Evolutionary conservation across 768 basidiomycete genomes (phyloP), one percentile per base, ranked within the genome.

Genomic region (Cystobasidium tubakii): DNA sequence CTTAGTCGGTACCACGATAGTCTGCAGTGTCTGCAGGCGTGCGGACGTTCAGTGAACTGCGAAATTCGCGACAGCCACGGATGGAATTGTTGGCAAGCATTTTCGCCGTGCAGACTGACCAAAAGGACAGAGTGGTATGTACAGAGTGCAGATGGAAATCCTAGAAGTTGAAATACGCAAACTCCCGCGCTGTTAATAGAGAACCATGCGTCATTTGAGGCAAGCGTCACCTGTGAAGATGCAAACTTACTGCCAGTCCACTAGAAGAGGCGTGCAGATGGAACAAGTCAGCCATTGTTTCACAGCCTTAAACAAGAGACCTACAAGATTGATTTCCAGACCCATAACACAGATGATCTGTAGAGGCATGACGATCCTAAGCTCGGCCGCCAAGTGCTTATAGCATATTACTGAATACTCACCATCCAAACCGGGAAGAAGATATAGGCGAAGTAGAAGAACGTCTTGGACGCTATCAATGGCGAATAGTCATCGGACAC

Each of bases 361-460:
- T 33, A 42, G 17, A 36, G 10, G 2, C 39, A 42, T 10, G 39
- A 27, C 25, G 27, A 60, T n/a, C n/a, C 10, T 60, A 9, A 60
- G 57, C 15, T 3, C 4, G 13, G 29, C 27, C 13, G 10, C 17
- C 12, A 7, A 60, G 27, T 31, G 10, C 12, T 12, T 12, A 60
- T 29, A n/a, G 29, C 10, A 46, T 46, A 7, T 23, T n/a, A n/a
- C n/a, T 50, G 7, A 12, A 15, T 12, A 72, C 44, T 42, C 62
- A 74, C 67, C 46, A 71, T 36, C 34, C 36, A 34, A 25, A 21
- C 31, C 36, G 66, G 74, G 31, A 75, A 75, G 71, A 75, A 63
- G 39, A 46, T 60, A 46, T 74, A 75, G 10, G 71, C 74, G 23
- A 75, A 42, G 33, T 75, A 75, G 74, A 75, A 75, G 57, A 72